Base-by-base conservation (phyloP, 257 asterid species). In the Prunella vulgaris region DNA sequence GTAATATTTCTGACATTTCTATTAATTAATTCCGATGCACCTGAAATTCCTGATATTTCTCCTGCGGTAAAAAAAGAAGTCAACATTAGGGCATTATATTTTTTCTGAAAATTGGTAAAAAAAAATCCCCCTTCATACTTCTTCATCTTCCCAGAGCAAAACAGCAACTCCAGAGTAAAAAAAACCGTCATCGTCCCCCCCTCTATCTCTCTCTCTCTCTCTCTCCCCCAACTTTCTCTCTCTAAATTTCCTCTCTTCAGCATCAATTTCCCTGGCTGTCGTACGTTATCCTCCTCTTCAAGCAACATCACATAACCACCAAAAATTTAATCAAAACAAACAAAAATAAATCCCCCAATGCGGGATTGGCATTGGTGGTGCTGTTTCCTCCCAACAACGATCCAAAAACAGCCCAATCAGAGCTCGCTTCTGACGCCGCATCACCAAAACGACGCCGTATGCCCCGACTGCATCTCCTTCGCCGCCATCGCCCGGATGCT, bases 321-420 rank as follows among this genome's bases (percentile, higher is more conserved):
- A 42, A 44, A 69, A 42, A 9, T 4, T n/a, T n/a, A 38, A 30
- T 17, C 1, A 7, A 18, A 52, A 52, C 9, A 1, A 52, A 25
- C 35, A 30, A 30, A 27, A 13, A 49, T 35, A 59, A 14, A n/a
- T n/a, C n/a, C 64, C 67, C 60, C 51, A 59, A 75, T 79, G 83
- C 75, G 78, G 78, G 80, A 67, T 69, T 71, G 66, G 62, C 76
- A 73, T 30, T 76, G 70, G 73, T 80, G 82, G 82, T 25, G 69
- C 73, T 44, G 70, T 70, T 69, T 58, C 38, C 15, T 79, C 35
- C 84, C 73, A 7, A 64, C 38, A 65, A 37, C 71, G 24, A 78
- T 74, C 76, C 78, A 68, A 40, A 78, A 68, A 63, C 73, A 37
- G 44, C 53, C 76, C 9, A 63, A 76, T 60, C 72, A 69, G 40